phyloP scores from a whole-genome alignment of 2,329 filamentous ascomycete genomes.

The Cladosporium oxysporum region DNA sequence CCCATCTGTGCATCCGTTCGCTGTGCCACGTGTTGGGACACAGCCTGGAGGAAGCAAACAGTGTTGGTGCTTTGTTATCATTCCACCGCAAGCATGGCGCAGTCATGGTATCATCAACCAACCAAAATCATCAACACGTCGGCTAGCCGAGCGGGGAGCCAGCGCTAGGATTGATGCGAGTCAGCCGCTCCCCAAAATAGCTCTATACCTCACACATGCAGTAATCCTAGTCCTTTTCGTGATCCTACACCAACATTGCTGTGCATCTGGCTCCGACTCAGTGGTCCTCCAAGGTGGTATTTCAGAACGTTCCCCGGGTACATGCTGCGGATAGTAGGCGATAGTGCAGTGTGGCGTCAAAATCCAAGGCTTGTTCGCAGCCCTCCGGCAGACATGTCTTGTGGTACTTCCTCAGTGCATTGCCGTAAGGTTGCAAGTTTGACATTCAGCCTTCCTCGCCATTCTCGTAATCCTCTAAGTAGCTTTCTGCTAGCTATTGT shows the following conservation, averaged over 20 bases:
- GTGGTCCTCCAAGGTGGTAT: background rate
- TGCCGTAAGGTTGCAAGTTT: constrained; percentile 7
- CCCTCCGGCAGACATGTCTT: background rate
- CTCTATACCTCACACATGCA: constrained; percentile 13
- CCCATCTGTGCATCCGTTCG: background rate
- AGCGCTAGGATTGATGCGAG: constrained; percentile 4
- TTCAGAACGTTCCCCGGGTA: background rate
- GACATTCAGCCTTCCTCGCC: background rate
- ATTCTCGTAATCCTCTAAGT: background rate
- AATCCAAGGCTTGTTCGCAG: constrained; percentile 11
- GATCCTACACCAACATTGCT: constrained; percentile 9
- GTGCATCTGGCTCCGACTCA: background rate
- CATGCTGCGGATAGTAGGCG: constrained; percentile 1
- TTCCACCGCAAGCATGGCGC: background rate
- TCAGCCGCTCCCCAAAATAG: constrained; percentile 8
- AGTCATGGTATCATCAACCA: background rate
- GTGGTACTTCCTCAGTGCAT: constrained; percentile 10
- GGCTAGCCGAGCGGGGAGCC: background rate
- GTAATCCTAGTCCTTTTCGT: constrained; percentile 1
- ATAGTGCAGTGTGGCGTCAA: constrained; percentile 8
- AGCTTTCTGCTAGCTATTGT: background rate
- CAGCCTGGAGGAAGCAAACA: constrained; percentile 1
- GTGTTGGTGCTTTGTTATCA: constrained; percentile 1
- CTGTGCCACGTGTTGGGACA: background rate
- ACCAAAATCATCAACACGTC: background rate